phyloP scores from a whole-genome alignment of 768 basidiomycete genomes.

The Imleria badia region DNA sequence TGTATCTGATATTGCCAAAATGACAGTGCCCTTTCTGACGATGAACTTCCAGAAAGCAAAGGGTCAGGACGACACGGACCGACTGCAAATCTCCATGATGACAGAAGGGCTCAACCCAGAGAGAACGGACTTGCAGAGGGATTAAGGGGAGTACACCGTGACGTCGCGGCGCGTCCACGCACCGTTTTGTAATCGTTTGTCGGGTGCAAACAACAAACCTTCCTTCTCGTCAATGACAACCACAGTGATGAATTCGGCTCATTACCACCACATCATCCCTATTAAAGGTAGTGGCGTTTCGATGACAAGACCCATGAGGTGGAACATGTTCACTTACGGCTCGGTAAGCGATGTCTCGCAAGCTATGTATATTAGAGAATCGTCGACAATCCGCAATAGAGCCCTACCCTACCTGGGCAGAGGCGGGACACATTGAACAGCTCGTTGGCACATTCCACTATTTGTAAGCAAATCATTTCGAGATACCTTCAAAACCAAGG shows the following conservation, averaged over 20 bases:
- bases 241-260: neutral
- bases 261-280: slow-evolving; percentile 61
- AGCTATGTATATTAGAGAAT: slow-evolving; percentile 42
- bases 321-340: slow-evolving; percentile 49
- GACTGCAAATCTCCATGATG: slow-evolving; percentile 79
- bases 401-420: slow-evolving; percentile 59
- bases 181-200: slow-evolving; percentile 92
- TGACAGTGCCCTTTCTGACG: slow-evolving; percentile 61
- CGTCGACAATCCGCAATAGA: neutral
- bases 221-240: slow-evolving; percentile 3
- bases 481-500: neutral
- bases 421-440: slow-evolving; percentile 74
- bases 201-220: slow-evolving; percentile 83
- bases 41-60: slow-evolving; percentile 4
- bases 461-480: neutral
- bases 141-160: neutral
- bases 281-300: neutral
- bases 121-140: slow-evolving; percentile 64
- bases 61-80: slow-evolving; percentile 40
- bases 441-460: slow-evolving; percentile 85
- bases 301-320: neutral
- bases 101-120: slow-evolving; percentile 75
- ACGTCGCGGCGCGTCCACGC: slow-evolving; percentile 35
- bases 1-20: slow-evolving; percentile 92
- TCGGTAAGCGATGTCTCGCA: slow-evolving; percentile 80